Base-by-base conservation (phyloP, 768 basidiomycete species). In the Naematelia encephala region DNA sequence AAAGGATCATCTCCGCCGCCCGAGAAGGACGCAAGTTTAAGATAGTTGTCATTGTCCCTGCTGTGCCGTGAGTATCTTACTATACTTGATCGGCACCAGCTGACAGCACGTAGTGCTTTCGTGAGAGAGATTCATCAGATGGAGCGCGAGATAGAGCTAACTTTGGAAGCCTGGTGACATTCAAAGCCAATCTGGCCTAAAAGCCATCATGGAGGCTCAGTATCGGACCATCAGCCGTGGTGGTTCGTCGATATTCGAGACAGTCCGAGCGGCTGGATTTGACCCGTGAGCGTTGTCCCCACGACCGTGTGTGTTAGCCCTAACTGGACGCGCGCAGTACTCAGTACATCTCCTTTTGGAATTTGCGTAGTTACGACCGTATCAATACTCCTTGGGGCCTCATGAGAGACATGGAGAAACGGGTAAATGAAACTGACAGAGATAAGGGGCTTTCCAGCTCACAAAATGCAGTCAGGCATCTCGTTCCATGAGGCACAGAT, bases 1-100 rank as follows among this genome's bases (percentile, higher is more conserved):
- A 89, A 62, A 83, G 96, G 2, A 89, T 98, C 72, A 64, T 91
- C n/a, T 81, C 81, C n/a, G 93, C 96, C 4, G 90, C 86, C 0
- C 65, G 72, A 50, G 82, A 83, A 16, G 84, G 85, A 0, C 75
- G 81, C 57, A 89, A 89, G 70, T 97, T 97, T 82, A 64, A 91
- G 88, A 88, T 96, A 53, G 80, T 94, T 51, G 84, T 98, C 13
- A 79, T 87, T 19, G 87, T 98, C 52, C 94, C 93, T 0, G 92
- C 94, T 73, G 82, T 96, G 1, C 93, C 93, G 13, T 70, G 56
- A 67, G 69, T 60, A n/a, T 4, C 14, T 22, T 2, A 43, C 5
- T 23, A 12, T 51, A 22, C 5, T 1, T 14, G 49, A 48, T 30
- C 10, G 25, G 21, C 12, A 10, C n/a, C 5, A 44, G 51, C 50